Percentiles rank a stretch among this genome's conserved stretches.
Conservation (phyloP, 2,329 filamentous ascomycete genomes). For the Dothidotthia symphoricarpi region DNA sequence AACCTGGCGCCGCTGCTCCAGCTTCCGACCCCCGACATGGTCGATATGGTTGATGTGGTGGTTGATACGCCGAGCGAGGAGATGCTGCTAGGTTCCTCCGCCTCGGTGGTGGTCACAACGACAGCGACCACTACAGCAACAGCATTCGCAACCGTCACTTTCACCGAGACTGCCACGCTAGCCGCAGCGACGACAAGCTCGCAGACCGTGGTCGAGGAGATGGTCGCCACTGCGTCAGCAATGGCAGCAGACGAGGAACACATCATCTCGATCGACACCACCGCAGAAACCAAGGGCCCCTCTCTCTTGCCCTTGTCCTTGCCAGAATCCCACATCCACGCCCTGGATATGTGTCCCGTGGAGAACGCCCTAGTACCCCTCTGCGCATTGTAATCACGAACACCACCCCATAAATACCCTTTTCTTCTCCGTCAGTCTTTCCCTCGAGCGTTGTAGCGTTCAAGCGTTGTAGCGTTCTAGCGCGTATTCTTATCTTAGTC, state of each 20-base stretch:
- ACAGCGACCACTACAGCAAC: conserved; percentile 26
- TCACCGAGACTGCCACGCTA: conserved; percentile 18
- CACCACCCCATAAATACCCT: neutral
- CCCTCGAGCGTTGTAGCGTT: too few relatives aligned
- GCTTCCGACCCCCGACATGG: conserved; percentile 5
- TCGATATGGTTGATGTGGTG: too few relatives aligned
- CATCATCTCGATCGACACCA: too few relatives aligned
- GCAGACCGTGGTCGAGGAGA: neutral
- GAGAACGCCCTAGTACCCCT: too few relatives aligned
- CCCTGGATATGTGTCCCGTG: too few relatives aligned
- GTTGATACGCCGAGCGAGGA: conserved; percentile 4
- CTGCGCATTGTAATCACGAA: too few relatives aligned
- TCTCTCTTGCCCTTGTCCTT: too few relatives aligned
- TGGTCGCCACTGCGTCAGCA: neutral
- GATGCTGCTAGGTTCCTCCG: neutral
- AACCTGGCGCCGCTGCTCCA: conserved; percentile 9
- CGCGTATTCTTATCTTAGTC: too few relatives aligned
- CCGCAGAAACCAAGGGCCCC: too few relatives aligned
- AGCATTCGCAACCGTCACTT: conserved; percentile 26
- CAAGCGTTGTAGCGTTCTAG: too few relatives aligned
- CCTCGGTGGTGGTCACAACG: conserved; percentile 13
- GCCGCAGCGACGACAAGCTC: neutral
- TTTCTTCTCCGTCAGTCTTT: neutral
- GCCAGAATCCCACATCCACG: too few relatives aligned
- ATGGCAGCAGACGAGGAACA: neutral